Percentiles rank a stretch among this genome's conserved stretches.
Evolutionary conservation across 2,329 filamentous ascomycete species (phyloP).

Genomic region (Leptographium radiaticola): DNA sequence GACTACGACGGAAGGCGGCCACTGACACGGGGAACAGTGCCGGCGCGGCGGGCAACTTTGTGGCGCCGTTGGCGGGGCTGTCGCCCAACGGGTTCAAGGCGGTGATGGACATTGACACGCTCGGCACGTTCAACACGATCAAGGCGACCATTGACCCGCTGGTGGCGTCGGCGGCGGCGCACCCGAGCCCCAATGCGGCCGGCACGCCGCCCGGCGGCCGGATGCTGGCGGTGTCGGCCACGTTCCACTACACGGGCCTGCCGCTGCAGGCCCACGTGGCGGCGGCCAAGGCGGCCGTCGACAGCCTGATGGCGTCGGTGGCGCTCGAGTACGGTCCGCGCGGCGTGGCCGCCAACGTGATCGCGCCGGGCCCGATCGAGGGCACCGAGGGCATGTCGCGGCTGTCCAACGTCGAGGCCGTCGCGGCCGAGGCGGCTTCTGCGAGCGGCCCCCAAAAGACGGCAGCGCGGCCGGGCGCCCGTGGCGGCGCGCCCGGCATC

Average conservation of each 20-base stretch:
- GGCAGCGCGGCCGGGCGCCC: constrained; percentile 14
- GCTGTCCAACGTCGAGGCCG: constrained; percentile 27
- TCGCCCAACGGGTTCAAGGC: constrained; percentile 85
- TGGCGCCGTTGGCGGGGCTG: constrained; percentile 71
- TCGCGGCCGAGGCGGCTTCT: neutral
- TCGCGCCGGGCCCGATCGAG: constrained; percentile 75
- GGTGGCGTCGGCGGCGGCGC: constrained; percentile 54
- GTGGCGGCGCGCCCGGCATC: constrained; percentile 31
- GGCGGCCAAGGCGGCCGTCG: constrained; percentile 82
- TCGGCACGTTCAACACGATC: constrained; percentile 88
- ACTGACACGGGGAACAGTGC: constrained; percentile 41
- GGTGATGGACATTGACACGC: constrained; percentile 90
- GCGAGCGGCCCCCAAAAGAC: constrained; percentile 7
- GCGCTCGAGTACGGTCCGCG: constrained; percentile 82
- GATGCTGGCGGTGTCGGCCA: constrained; percentile 82
- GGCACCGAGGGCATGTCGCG: constrained; percentile 72
- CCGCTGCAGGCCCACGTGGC: constrained; percentile 82
- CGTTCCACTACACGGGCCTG: constrained; percentile 79
- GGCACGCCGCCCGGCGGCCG: constrained; percentile 53
- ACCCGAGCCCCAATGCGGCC: constrained; percentile 32
- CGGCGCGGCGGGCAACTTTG: constrained; percentile 90
- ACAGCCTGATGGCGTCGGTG: constrained; percentile 67
- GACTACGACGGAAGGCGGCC: no score
- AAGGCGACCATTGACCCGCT: constrained; percentile 84
- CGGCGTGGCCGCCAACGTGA: constrained; percentile 77